Base-by-base conservation (phyloP, 257 asterid species). In the Euphrasia confusa region DNA sequence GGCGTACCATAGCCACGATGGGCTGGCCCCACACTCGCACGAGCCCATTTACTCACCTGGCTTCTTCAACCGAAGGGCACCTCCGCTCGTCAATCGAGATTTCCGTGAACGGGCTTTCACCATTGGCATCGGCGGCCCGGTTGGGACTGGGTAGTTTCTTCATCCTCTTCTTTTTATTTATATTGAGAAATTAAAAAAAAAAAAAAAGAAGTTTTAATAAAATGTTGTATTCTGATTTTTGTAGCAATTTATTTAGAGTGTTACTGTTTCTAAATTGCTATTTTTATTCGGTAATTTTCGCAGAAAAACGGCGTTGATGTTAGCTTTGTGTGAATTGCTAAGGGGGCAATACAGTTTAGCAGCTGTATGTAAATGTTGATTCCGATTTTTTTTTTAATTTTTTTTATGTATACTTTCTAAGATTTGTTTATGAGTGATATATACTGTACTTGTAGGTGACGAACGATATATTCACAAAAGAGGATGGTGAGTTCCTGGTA, bases 71-170 rank as follows among this genome's bases (percentile, higher is more conserved):
- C 66, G 97, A 77, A 81, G 99, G 72, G 96, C 99, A n/a, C 95
- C 83, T 40, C 97, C 95, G 4, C 81, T 92, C 49, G 58, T 14
- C 7, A 77, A 76, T 65, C 77, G 98, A 28, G 86, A 86, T 71
- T 92, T 86, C 77, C 75, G 49, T 18, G 98, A 89, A 63, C 79
- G 98, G 71, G 97, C 98, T 2, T 92, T 92, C 56, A 92, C 98
- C n/a, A 57, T 92, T 69, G 98, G 98, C 3, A 92, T 92, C 76
- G 98, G 98, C 30, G 98, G 98, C 37, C 98, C 98, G 45, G 98
- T 92, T 61, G 98, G 98, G 30, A 92, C 97, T 67, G 98, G 97
- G 98, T 92, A 75, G 5, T 14, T 61, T 50, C 56, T 53, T 24
- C 5, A 0, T 62, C 56, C 18, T 54, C 4, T 26, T 26, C 4